Conservation (phyloP, 1,284 basidiomycete species). For the Cerrena zonata region DNA sequence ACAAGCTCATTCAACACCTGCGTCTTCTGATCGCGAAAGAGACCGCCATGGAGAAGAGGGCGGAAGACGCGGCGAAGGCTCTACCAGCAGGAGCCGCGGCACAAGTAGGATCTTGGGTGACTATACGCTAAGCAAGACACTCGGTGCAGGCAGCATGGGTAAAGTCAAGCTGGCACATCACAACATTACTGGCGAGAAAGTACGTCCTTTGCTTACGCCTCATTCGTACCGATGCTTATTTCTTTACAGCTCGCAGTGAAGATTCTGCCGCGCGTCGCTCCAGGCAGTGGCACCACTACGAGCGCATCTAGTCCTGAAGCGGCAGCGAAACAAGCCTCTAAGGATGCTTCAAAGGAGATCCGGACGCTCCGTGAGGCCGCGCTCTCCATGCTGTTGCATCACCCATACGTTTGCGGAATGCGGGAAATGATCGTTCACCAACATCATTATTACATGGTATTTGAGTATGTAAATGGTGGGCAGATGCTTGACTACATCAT, state of each 20-base stretch:
- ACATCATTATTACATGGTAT: conserved; percentile 99
- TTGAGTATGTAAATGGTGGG: conserved; percentile 96
- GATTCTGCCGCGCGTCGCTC: conserved; percentile 84
- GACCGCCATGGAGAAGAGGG: conserved; percentile 28
- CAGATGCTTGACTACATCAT: conserved; percentile 99
- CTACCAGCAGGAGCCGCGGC: conserved; percentile 33
- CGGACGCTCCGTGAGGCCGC: conserved; percentile 93
- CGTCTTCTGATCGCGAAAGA: conserved; percentile 28
- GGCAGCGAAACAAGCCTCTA: conserved; percentile 75
- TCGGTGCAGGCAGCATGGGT: conserved; percentile 98
- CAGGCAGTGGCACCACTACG: conserved; percentile 38
- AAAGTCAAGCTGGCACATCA: conserved; percentile 97
- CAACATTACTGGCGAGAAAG: conserved; percentile 87
- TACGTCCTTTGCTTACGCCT: conserved; percentile 32
- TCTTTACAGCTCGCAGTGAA: conserved; percentile 86
- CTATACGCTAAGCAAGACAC: conserved; percentile 93
- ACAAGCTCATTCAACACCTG: conserved; percentile 38
- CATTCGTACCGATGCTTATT: background rate
- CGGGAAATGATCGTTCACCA: conserved; percentile 94
- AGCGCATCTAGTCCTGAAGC: conserved; percentile 49
- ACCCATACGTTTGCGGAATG: conserved; percentile 99
- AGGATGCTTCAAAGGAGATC: conserved; percentile 94
- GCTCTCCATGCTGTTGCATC: conserved; percentile 88
- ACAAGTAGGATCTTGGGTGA: conserved; percentile 77
- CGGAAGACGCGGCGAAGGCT: conserved; percentile 26